These are phyloP conservation scores for Botrytis hyacinthi DNA, from an alignment of 2,329 filamentous ascomycete genomes.

Conservation along the genomic window DNA sequence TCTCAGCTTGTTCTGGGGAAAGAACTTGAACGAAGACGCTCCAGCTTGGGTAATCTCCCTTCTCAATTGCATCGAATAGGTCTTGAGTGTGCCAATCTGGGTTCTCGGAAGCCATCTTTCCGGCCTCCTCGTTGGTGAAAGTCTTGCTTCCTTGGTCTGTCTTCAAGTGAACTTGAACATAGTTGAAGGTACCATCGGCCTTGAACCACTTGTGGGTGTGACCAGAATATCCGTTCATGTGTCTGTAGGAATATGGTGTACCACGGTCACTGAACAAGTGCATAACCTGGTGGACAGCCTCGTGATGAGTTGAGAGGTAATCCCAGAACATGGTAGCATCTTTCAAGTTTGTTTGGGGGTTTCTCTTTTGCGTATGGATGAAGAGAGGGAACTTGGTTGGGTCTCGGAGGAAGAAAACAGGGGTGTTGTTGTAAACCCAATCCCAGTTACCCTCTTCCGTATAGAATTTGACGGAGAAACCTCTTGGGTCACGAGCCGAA, in stretches of 20 bases:
- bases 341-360: conserved; percentile 69
- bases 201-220: conserved; percentile 68
- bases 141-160: conserved; percentile 61
- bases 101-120: conserved; percentile 52
- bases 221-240: conserved; percentile 67
- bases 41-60: conserved; percentile 62
- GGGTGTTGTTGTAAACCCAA: conserved; percentile 74
- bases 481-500: conserved; percentile 64
- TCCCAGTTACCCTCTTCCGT: conserved; percentile 71
- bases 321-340: conserved; percentile 53
- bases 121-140: conserved; percentile 57
- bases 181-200: conserved; percentile 63
- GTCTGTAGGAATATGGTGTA: conserved; percentile 62
- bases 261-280: conserved; percentile 64
- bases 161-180: conserved; percentile 64
- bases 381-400: conserved; percentile 73
- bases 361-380: conserved; percentile 75
- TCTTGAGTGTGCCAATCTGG: conserved; percentile 64
- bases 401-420: conserved; percentile 74
- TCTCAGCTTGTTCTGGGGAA: conserved; percentile 59
- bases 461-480: conserved; percentile 69
- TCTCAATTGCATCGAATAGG: conserved; percentile 61
- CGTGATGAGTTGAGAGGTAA: conserved; percentile 57
- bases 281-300: conserved; percentile 64
- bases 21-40: conserved; percentile 63